A percentile compares a stretch with the other conserved stretches of the same genome.
These are phyloP conservation scores for Isabelozyma rhagii DNA, from an alignment of 805 yeast species.

Conservation along the genomic window DNA sequence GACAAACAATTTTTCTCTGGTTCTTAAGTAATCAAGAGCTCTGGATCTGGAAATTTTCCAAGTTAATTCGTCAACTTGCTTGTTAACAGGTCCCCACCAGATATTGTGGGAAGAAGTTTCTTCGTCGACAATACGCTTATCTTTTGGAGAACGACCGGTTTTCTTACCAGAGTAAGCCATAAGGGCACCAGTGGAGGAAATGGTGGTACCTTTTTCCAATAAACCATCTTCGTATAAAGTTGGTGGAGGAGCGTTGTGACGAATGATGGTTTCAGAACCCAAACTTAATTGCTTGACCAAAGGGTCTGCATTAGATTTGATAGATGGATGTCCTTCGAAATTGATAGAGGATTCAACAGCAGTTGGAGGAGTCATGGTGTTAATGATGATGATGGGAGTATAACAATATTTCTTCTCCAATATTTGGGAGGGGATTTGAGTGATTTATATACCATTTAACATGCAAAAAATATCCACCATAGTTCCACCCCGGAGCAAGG, in stretches of 20 bases:
- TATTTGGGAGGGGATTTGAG: neutral
- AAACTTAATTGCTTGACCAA: conserved; percentile 43
- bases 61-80: conserved; percentile 87
- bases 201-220: conserved; percentile 84
- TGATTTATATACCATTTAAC: neutral
- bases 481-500: conserved; percentile 14
- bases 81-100: conserved; percentile 99
- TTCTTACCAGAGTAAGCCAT: conserved; percentile 94
- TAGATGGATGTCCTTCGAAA: conserved; percentile 38
- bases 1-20: conserved; percentile 89
- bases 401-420: neutral
- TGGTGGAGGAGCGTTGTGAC: conserved; percentile 93
- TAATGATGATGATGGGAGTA: neutral
- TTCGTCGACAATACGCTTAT: conserved; percentile 96
- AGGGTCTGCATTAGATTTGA: conserved; percentile 39
- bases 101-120: conserved; percentile 75
- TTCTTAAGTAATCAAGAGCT: conserved; percentile 94
- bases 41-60: conserved; percentile 96
- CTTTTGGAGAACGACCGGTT: conserved; percentile 98
- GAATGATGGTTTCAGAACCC: conserved; percentile 60
- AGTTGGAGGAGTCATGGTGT: conserved; percentile 41
- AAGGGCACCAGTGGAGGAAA: conserved; percentile 89
- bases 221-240: conserved; percentile 92
- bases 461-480: neutral
- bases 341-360: conserved; percentile 44